phyloP scores from a whole-genome alignment of 1,284 basidiomycete genomes.

The Ganoderma multipileum region DNA sequence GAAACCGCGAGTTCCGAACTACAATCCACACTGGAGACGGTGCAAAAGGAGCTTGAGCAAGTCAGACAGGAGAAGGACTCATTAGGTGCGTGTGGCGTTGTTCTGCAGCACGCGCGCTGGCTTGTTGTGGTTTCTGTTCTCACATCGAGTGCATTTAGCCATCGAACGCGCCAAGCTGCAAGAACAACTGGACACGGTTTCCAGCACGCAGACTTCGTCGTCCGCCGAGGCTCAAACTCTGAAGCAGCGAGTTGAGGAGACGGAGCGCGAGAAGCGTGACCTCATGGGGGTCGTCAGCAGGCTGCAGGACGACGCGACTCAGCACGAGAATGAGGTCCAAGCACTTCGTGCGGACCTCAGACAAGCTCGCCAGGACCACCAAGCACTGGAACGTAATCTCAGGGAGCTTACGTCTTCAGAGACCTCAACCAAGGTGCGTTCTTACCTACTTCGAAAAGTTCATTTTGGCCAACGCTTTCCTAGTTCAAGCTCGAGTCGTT shows the following conservation, averaged over 20 bases:
- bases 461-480: neutral
- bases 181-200: slow-evolving; percentile 58
- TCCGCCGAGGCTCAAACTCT: slow-evolving; percentile 65
- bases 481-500: slow-evolving; percentile 85
- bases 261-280: slow-evolving; percentile 82
- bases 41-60: slow-evolving; percentile 59
- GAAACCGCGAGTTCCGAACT: slow-evolving; percentile 64
- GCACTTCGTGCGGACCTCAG: slow-evolving; percentile 71
- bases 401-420: slow-evolving; percentile 75
- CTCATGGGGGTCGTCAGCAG: slow-evolving; percentile 77
- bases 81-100: slow-evolving; percentile 54
- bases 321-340: slow-evolving; percentile 77
- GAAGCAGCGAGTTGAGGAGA: slow-evolving; percentile 68
- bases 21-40: slow-evolving; percentile 54
- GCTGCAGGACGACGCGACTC: slow-evolving; percentile 70
- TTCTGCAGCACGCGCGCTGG: neutral
- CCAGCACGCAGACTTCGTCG: slow-evolving; percentile 61
- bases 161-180: slow-evolving; percentile 59
- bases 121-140: slow-evolving; percentile 6
- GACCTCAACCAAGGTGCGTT: slow-evolving; percentile 69
- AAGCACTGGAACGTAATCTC: slow-evolving; percentile 66
- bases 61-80: slow-evolving; percentile 67
- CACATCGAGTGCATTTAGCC: slow-evolving; percentile 44
- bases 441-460: neutral
- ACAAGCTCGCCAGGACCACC: slow-evolving; percentile 77